Base-by-base conservation (phyloP, 805 yeast species). In the Ogataea populi-albae region DNA sequence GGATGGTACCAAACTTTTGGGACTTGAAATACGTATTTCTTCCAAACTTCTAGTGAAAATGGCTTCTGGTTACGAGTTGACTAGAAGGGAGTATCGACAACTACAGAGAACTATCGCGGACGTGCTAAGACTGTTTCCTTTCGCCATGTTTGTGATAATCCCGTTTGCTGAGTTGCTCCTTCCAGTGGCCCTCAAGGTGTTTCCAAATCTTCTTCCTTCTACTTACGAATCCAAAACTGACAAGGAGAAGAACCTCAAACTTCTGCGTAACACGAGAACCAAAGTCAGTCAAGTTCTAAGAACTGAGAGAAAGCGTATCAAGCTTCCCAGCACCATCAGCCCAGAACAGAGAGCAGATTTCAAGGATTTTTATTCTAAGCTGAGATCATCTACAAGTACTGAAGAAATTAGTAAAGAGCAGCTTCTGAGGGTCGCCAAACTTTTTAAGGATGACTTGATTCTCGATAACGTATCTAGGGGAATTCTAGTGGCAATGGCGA, bases 141-240 rank as follows among this genome's bases (percentile, higher is more conserved):
- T 91, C 62, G 79, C 94, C 26, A 78, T 89, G 75, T 89, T 91
- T 60, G 69, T 91, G 10, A 66, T 91, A 39, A 77, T 91, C 26
- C 98, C 98, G 28, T 91, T 91, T 65, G 97, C 97, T n/a, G 98
- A 91, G 62, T 67, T 91, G 37, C 69, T 91, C 45, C 68, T 91
- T 33, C 98, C 98, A 0, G 64, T 91, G 20, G 96, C 96, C 1
- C 67, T 91, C 46, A 85, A 85, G 59, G 47, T 91, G 9, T 91
- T 91, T 78, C 98, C 98, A 53, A 86, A 86, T 58, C 62, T 91
- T 49, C 70, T 91, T 43, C 98, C 98, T 18, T 86, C 96, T 17
- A 93, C 98, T 7, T 91, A 86, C 61, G 88, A 82, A 57, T 73
- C 81, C 6, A 69, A 68, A 28, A 58, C 56, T 12, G 84, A 76